These are phyloP conservation scores for Mortierella claussenii DNA, from an alignment of 192 early-diverging fungal species.

Conservation along the genomic window DNA sequence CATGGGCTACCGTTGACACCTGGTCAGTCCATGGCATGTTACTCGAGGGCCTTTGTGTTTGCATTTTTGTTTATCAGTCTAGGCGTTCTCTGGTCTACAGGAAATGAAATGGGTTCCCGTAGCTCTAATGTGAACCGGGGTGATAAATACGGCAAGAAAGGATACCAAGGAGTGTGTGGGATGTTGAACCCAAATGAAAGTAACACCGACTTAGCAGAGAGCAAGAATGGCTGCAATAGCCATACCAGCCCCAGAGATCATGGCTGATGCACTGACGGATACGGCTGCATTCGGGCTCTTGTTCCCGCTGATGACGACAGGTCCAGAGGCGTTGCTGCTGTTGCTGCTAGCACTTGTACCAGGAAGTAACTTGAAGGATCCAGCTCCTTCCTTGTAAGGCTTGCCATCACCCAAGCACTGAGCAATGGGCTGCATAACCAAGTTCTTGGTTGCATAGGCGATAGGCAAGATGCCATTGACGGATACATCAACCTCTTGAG, in stretches of 20 bases:
- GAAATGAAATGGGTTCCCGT: no score
- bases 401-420: slow-evolving; percentile 53
- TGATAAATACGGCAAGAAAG: no score
- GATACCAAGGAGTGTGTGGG: no score
- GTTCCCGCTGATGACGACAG: slow-evolving; percentile 3
- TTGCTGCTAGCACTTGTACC: neutral
- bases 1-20: no score
- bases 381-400: slow-evolving; percentile 51
- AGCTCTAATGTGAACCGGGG: no score
- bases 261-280: neutral
- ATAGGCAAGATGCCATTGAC: slow-evolving; percentile 40
- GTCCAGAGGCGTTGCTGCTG: slow-evolving; percentile 2
- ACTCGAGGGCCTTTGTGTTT: no score
- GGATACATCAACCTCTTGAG: slow-evolving; percentile 59
- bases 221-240: slow-evolving; percentile 13
- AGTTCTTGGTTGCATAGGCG: slow-evolving; percentile 30
- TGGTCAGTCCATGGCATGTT: no score
- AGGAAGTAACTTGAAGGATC: slow-evolving; percentile 21
- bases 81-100: no score
- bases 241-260: neutral
- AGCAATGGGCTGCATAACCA: slow-evolving; percentile 51
- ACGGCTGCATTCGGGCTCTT: neutral
- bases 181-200: no score
- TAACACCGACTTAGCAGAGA: slow-evolving; percentile 20
- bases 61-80: no score